Conservation (phyloP, 345 rosid genomes). For the Acer negundo region DNA sequence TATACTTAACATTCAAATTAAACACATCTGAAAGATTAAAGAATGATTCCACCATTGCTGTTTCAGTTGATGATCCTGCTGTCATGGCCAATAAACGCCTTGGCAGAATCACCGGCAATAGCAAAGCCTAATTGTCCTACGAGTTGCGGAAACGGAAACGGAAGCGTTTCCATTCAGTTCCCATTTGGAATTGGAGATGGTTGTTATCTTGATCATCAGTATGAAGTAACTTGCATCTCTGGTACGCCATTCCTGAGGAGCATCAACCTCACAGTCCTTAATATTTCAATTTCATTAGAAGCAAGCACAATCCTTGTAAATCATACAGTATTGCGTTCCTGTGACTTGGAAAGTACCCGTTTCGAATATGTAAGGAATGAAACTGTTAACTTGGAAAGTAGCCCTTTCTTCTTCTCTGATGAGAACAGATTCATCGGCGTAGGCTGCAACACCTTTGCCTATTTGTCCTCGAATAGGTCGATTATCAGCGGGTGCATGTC, state of each 20-base stretch:
- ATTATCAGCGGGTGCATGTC: not conserved
- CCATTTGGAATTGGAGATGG: not conserved
- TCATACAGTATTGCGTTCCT: not conserved
- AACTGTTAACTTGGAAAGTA: not conserved
- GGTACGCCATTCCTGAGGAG: not conserved
- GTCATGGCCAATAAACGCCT: not conserved
- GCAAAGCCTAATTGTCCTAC: not conserved
- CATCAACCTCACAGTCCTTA: not conserved
- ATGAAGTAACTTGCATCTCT: not conserved
- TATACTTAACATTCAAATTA: no score
- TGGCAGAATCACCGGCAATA: not conserved
- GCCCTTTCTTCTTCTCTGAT: not conserved
- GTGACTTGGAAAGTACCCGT: no score
- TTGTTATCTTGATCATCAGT: not conserved
- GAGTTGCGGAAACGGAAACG: not conserved
- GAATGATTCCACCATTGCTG: not conserved
- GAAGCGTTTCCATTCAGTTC: not conserved
- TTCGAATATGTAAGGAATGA: not conserved
- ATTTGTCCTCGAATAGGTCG: not conserved
- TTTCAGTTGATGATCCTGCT: not conserved
- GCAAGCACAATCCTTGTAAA: not conserved
- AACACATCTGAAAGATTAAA: not conserved
- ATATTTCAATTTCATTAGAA: not conserved
- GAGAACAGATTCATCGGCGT: not conserved
- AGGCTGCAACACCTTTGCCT: not conserved